These are phyloP conservation scores for Phialemoniopsis sp. DNA, from an alignment of 2,329 filamentous ascomycete genomes.

Conservation along the genomic window DNA sequence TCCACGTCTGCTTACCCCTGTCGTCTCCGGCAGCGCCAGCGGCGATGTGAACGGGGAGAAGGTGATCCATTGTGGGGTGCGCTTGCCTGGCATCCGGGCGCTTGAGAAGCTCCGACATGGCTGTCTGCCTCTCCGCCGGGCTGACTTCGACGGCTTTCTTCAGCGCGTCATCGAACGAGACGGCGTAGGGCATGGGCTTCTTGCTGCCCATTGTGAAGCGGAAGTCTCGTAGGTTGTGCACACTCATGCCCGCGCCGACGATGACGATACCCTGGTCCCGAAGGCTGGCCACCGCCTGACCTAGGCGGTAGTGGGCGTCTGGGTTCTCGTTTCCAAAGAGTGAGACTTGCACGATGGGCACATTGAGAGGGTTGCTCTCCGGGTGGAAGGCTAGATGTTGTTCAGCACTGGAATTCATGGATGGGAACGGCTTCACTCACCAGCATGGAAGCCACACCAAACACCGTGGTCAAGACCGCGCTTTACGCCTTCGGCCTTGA, in stretches of 20 bases:
- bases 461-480: slow-evolving; percentile 73
- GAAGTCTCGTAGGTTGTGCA: slow-evolving; percentile 63
- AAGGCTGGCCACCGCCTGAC: slow-evolving; percentile 60
- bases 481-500: slow-evolving; percentile 53
- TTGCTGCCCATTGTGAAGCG: slow-evolving; percentile 32
- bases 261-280: slow-evolving; percentile 65
- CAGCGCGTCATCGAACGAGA: slow-evolving; percentile 64
- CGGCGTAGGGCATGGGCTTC: slow-evolving; percentile 49
- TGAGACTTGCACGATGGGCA: slow-evolving; percentile 70
- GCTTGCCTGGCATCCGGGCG: slow-evolving; percentile 41
- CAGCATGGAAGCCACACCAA: slow-evolving; percentile 62
- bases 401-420: too few relatives aligned
- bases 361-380: slow-evolving; percentile 54
- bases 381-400: slow-evolving; percentile 51
- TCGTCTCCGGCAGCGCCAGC: slow-evolving; percentile 41
- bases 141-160: slow-evolving; percentile 55
- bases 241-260: slow-evolving; percentile 71
- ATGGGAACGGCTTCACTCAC: slow-evolving; percentile 12
- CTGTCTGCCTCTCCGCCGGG: slow-evolving; percentile 28
- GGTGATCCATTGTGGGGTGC: slow-evolving; percentile 44
- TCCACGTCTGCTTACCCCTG: slow-evolving; percentile 37
- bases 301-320: slow-evolving; percentile 62
- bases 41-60: slow-evolving; percentile 43
- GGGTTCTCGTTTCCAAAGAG: slow-evolving; percentile 63
- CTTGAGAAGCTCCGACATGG: slow-evolving; percentile 31